Conservation (phyloP, 306 rosid species). For the Gynostemma pentaphyllum region DNA sequence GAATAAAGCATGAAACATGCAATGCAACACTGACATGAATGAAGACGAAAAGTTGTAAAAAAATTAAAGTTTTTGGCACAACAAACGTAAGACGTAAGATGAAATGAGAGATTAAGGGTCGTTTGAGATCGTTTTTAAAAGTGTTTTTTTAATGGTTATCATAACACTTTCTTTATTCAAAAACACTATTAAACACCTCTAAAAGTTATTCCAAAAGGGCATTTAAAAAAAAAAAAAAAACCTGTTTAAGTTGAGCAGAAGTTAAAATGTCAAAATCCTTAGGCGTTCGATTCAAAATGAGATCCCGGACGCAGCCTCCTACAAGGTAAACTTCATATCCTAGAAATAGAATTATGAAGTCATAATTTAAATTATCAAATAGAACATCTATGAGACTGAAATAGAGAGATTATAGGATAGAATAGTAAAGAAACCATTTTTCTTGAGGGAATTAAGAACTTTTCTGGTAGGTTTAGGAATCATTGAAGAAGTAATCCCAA, state of each 20-base stretch:
- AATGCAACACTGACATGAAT: too few relatives aligned
- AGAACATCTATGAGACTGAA: neutral
- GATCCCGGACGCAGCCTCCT: conserved; percentile 49
- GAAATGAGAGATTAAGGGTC: too few relatives aligned
- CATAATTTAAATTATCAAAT: neutral
- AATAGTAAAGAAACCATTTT: conserved; percentile 30
- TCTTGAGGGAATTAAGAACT: conserved; percentile 58
- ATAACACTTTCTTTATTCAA: too few relatives aligned
- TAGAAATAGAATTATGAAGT: conserved; percentile 5
- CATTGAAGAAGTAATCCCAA: conserved; percentile 60
- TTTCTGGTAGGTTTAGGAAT: conserved; percentile 46
- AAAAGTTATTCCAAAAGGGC: too few relatives aligned
- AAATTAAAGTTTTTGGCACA: too few relatives aligned
- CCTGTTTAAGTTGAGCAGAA: conserved; percentile 76
- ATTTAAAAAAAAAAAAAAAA: too few relatives aligned
- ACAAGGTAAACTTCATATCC: conserved; percentile 47
- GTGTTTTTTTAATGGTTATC: too few relatives aligned
- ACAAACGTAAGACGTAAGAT: too few relatives aligned
- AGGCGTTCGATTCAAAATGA: conserved; percentile 31
- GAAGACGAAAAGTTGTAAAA: too few relatives aligned
- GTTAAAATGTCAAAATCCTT: conserved; percentile 57
- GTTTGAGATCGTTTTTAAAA: too few relatives aligned
- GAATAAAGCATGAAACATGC: too few relatives aligned
- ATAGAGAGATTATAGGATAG: neutral
- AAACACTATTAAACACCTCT: too few relatives aligned